Conservation (phyloP, 129 eudicot genomes). For the Flaveria brownii region DNA sequence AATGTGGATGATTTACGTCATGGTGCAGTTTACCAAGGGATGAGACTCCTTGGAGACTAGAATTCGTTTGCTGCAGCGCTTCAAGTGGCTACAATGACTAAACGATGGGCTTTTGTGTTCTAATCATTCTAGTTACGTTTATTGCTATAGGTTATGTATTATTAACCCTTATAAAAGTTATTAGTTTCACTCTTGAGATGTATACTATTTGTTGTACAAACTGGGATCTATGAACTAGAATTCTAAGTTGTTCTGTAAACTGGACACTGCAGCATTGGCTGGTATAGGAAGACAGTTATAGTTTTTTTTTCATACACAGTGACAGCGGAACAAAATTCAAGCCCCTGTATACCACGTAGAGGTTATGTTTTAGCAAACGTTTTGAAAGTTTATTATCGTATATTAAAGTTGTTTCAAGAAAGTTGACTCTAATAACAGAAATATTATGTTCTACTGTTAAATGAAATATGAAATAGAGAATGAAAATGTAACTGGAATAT, state of each 20-base stretch:
- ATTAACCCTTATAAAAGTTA: not conserved
- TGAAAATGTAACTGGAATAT: too few species aligned
- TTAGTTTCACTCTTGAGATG: not conserved
- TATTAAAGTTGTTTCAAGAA: too few species aligned
- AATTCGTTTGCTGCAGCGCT: not conserved
- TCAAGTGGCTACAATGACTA: not conserved
- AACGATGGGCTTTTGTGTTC: not conserved
- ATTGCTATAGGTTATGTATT: not conserved
- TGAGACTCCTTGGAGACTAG: conserved; percentile 48
- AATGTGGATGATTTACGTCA: conserved; percentile 49
- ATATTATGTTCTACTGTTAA: too few species aligned
- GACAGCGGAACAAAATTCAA: too few species aligned
- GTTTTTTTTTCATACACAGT: too few species aligned
- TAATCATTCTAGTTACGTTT: not conserved
- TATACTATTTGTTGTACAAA: not conserved
- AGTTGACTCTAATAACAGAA: too few species aligned
- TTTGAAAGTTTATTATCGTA: too few species aligned
- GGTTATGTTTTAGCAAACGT: too few species aligned
- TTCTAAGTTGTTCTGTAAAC: not conserved
- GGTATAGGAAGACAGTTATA: too few species aligned
- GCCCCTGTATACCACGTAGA: too few species aligned
- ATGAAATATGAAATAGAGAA: too few species aligned
- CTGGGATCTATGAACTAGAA: not conserved
- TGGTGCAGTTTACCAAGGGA: conserved; percentile 53
- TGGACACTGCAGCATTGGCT: not conserved